Percentiles rank a stretch among this genome's conserved stretches.
Conservation (phyloP, 768 basidiomycete species). For the Tylopilus vinaceipallidus region DNA sequence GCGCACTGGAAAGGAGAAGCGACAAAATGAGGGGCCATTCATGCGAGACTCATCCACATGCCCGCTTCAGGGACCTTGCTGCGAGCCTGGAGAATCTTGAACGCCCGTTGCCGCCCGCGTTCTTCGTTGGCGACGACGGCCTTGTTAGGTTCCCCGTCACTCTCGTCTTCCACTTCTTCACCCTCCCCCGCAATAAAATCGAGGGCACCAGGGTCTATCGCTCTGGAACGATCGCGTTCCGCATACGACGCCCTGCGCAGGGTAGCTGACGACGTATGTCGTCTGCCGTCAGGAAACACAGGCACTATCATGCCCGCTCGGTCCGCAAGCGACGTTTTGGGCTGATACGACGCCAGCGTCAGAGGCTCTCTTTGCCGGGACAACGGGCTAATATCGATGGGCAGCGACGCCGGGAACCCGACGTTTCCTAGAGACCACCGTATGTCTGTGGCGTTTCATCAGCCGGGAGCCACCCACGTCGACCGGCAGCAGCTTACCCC, state of each 20-base stretch:
- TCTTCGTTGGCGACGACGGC: slow-evolving; percentile 29
- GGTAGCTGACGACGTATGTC: slow-evolving; percentile 41
- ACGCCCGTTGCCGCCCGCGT: slow-evolving; percentile 56
- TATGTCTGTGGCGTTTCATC: slow-evolving; percentile 18
- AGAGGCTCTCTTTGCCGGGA: slow-evolving; percentile 37
- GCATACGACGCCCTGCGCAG: slow-evolving; percentile 64
- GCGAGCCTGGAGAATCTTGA: slow-evolving; percentile 68
- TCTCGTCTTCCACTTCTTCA: slow-evolving; percentile 42
- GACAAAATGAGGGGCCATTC: too few relatives aligned
- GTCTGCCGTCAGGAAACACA: slow-evolving; percentile 20
- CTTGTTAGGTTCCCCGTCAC: slow-evolving; percentile 21
- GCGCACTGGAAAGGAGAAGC: too few relatives aligned
- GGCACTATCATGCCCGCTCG: slow-evolving; percentile 33
- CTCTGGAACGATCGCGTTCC: slow-evolving; percentile 61
- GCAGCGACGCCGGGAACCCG: slow-evolving; percentile 55
- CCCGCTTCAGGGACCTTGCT: slow-evolving; percentile 66
- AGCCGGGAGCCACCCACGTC: neutral
- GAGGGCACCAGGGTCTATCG: slow-evolving; percentile 67
- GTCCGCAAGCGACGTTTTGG: slow-evolving; percentile 44
- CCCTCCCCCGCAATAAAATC: slow-evolving; percentile 55
- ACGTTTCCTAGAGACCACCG: slow-evolving; percentile 29
- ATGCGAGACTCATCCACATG: slow-evolving; percentile 82
- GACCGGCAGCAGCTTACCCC: slow-evolving; percentile 20
- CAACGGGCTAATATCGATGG: slow-evolving; percentile 53
- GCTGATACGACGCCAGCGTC: slow-evolving; percentile 58